Base-by-base conservation (phyloP, 1,139 yeast genomes). In the Nakaseomyces nivariensis region DNA sequence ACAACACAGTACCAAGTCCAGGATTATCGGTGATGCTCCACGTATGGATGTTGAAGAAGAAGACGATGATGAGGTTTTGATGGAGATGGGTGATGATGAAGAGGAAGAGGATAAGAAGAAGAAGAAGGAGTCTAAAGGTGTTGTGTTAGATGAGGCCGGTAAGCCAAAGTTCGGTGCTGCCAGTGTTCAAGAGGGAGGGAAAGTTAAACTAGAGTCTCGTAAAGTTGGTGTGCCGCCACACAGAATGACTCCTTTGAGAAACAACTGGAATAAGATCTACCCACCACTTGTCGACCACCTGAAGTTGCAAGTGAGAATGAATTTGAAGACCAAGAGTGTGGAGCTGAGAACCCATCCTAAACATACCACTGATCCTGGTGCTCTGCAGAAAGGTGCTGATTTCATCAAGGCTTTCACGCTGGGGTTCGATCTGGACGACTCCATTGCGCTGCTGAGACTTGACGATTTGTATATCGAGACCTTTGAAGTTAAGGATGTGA, bases 391-490 rank as follows among this genome's bases (percentile, higher is more conserved):
- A 67, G 99, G 97, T 52, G 96, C 96, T 26, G 99, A 92, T 70
- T 92, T 92, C 65, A 79, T 92, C 54, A 85, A 86, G 66, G 97
- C 98, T 1, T 92, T 94, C 68, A 83, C 96, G 27, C 76, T 90
- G 49, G 99, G 99, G 10, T 92, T 92, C 63, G 99, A 92, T 65
- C 81, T 90, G 43, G 98, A 94, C 67, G 99, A 92, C 68, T 92
- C 98, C 45, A 87, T 94, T 61, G 97, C 99, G 6, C 74, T 92
- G 54, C 75, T 92, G 61, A 82, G 98, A 70, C 76, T 92, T 63
- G 98, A 92, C 67, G 99, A 92, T 68, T 77, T 92, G 58, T 92
- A 90, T 72, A 89, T 94, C 58, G 98, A 92, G 70, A 89, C 97
- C 2, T 92, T 92, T 66, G 99, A 92, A 67, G 78, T 92, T 61